Evolutionary conservation across 2,329 filamentous ascomycete genomes (phyloP).

Genomic region (Aureobasidium sp.): DNA sequence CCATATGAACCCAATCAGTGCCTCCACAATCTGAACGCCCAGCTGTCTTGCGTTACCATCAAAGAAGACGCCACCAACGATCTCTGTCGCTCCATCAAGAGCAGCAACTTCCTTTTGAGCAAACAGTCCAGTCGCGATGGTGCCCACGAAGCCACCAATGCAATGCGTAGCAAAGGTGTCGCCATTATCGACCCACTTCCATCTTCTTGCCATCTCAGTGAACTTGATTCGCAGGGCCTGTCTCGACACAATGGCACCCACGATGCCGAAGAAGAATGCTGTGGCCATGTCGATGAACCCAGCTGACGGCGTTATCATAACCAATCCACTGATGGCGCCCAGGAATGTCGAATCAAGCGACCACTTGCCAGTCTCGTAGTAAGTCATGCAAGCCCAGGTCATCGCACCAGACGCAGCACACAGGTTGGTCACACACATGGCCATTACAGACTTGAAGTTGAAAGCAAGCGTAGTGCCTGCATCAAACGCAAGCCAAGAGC

Average conservation of each 20-base stretch:
- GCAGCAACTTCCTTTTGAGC: slow-evolving; percentile 46
- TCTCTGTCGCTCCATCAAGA: slow-evolving; percentile 45
- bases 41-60: slow-evolving; percentile 47
- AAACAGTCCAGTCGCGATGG: slow-evolving; percentile 46
- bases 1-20: slow-evolving; percentile 46
- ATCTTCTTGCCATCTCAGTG: slow-evolving; percentile 40
- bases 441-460: slow-evolving; percentile 46
- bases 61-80: slow-evolving; percentile 47
- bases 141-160: slow-evolving; percentile 45
- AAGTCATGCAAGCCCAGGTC: slow-evolving; percentile 43
- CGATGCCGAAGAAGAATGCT: slow-evolving; percentile 42
- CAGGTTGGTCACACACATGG: slow-evolving; percentile 44
- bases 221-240: slow-evolving; percentile 50
- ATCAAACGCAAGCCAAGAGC: slow-evolving; percentile 47
- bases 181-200: slow-evolving; percentile 49
- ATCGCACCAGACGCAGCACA: slow-evolving; percentile 42
- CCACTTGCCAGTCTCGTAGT: slow-evolving; percentile 38
- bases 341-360: slow-evolving; percentile 46
- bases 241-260: slow-evolving; percentile 42
- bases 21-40: slow-evolving; percentile 46
- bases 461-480: slow-evolving; percentile 44
- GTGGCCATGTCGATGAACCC: slow-evolving; percentile 46
- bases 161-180: slow-evolving; percentile 52
- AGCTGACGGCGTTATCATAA: slow-evolving; percentile 47
- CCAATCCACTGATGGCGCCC: slow-evolving; percentile 47